A percentile compares a stretch with the other conserved stretches of the same genome.
These are phyloP conservation scores for Cardamine chenopodiifolia DNA, from an alignment of 345 rosid genomes.

Conservation along the genomic window DNA sequence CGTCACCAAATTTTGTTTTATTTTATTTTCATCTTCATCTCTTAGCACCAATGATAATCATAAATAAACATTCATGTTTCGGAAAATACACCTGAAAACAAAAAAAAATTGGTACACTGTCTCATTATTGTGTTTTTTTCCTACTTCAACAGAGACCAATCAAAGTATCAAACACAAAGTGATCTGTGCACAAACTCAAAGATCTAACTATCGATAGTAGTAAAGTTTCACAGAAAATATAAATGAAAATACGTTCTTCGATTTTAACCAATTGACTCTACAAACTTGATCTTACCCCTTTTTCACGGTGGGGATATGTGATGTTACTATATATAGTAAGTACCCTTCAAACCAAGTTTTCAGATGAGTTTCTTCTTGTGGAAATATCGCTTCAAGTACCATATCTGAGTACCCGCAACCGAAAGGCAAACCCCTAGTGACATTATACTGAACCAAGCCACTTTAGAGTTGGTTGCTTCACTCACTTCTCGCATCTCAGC, in stretches of 20 bases:
- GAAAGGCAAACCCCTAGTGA: conserved; percentile 66
- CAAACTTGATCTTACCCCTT: conserved; percentile 34
- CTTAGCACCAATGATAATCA: conserved; percentile 20
- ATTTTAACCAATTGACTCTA: conserved; percentile 30
- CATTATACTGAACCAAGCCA: conserved; percentile 82
- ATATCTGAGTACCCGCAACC: conserved; percentile 59
- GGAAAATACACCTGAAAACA: background rate
- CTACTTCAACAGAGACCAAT: conserved; percentile 24
- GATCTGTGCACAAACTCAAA: conserved; percentile 31
- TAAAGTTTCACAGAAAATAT: conserved; percentile 5
- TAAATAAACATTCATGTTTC: conserved; percentile 6
- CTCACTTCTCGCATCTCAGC: conserved; percentile 72
- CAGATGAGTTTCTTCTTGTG: conserved; percentile 79
- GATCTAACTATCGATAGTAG: conserved; percentile 28
- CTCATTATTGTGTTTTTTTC: conserved; percentile 9
- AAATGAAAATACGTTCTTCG: conserved; percentile 18
- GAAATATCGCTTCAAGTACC: conserved; percentile 66
- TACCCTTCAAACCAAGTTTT: conserved; percentile 24
- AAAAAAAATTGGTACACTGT: conserved; percentile 5
- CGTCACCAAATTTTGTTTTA: conserved; percentile 5
- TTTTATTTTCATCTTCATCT: background rate
- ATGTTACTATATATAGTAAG: conserved; percentile 34
- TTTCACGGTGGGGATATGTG: conserved; percentile 25
- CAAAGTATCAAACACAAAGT: conserved; percentile 21
- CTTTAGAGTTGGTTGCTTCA: conserved; percentile 69